Base-by-base conservation (phyloP, 2,329 filamentous ascomycete species). In the Lojkania enalia region DNA sequence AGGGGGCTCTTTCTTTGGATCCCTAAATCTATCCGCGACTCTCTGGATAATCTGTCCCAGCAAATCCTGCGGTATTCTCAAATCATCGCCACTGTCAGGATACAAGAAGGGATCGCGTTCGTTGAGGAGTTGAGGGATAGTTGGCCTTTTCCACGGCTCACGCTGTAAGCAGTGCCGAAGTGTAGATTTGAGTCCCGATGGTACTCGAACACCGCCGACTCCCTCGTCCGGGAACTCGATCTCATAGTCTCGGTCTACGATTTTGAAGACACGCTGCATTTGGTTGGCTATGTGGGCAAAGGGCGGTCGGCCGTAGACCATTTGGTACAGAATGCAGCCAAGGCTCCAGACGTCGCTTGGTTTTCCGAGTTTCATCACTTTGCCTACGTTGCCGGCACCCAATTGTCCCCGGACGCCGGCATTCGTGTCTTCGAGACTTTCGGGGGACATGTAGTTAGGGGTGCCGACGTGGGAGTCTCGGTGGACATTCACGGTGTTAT, bases 381-480 rank as follows among this genome's bases (percentile, higher is more conserved):
- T 95, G 16, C 72, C 72, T 54, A 44, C 74, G 59, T 47, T 58
- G 20, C 65, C 60, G 19, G 64, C 64, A 19, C 50, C 55, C 19
- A 64, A 54, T 20, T 51, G 52, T 76, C 83, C 44, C 72, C 14
- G 77, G 69, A 42, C 57, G 14, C 62, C 59, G 6, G 84, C 85
- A 56, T 95, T 95, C 19, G 85, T 87, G 71, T 97, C 94, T 66
- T 95, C 84, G 37, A 99, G 80, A 2, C 88, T 90, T 71, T 99
- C 94, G 0, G 94, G 94, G 1, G 90, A 95, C 94, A 99, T 99
- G 76, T 96, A 99, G 70, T 95, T 99, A 3, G 94, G 91, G 0
- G 94, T 99, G 44, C 95, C 94, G 51, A 97, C 85, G 72, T 97
- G 90, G 9, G 86, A 88, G 66, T 99, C 94, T 46, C 94, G 88